phyloP scores from a whole-genome alignment of 306 rosid genomes.

The Carpinus fangiana region DNA sequence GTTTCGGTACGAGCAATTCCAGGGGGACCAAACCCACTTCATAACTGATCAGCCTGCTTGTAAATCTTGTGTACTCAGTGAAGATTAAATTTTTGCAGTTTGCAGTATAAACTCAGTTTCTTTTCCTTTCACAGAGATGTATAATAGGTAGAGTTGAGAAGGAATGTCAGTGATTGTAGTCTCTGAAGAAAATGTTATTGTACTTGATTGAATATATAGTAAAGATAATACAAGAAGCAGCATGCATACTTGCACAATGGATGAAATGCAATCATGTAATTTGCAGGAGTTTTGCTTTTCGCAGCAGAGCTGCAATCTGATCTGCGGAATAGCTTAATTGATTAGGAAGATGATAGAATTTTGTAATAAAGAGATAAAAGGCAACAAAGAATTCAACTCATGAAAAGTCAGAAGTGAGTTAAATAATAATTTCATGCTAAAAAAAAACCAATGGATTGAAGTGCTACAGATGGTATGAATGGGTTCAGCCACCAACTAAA shows the following conservation, averaged over 20 bases:
- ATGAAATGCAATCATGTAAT: slow-evolving; percentile 10
- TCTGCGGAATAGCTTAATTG: slow-evolving; percentile 8
- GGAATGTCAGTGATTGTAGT: not conserved
- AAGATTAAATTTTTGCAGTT: slow-evolving; percentile 45
- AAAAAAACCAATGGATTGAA: not conserved
- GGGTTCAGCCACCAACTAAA: slow-evolving; percentile 15
- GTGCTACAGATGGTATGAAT: slow-evolving; percentile 19
- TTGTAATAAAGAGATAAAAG: not conserved
- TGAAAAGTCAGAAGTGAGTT: slow-evolving; percentile 2
- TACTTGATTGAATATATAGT: slow-evolving; percentile 24
- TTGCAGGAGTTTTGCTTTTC: slow-evolving; percentile 17
- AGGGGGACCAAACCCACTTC: slow-evolving; percentile 87
- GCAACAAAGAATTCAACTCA: slow-evolving; percentile 14
- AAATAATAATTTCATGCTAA: not conserved
- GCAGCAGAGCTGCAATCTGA: slow-evolving; percentile 7
- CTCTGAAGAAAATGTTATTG: slow-evolving; percentile 13
- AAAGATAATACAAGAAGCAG: not conserved
- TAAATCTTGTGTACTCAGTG: slow-evolving; percentile 33
- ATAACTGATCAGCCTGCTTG: slow-evolving; percentile 57
- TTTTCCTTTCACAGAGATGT: slow-evolving; percentile 24
- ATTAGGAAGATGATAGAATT: slow-evolving; percentile 17
- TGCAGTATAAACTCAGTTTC: slow-evolving; percentile 23
- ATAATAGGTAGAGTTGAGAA: slow-evolving; percentile 33
- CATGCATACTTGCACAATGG: slow-evolving; percentile 23
- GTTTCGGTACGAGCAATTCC: slow-evolving; percentile 74